Percentiles rank a stretch among this genome's conserved stretches.
Conservation (phyloP, 495 filamentous ascomycete species). For the Lasiosphaeris hirsuta region DNA sequence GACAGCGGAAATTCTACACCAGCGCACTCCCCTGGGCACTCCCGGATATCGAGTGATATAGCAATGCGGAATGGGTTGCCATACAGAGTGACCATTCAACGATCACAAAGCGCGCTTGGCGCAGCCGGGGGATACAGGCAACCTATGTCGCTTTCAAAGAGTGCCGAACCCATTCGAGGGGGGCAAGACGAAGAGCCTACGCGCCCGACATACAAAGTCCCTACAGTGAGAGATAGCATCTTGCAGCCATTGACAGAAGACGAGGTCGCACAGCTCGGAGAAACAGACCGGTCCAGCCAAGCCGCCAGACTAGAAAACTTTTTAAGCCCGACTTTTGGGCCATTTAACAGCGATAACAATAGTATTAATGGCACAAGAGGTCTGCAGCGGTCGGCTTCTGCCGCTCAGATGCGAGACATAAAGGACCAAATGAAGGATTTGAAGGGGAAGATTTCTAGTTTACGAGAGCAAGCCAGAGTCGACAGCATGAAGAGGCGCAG, state of each 20-base stretch:
- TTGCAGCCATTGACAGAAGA: conserved; percentile 42
- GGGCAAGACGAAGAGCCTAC: conserved; percentile 15
- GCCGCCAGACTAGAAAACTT: conserved; percentile 31
- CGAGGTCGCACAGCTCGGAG: conserved; percentile 28
- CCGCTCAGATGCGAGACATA: conserved; percentile 74
- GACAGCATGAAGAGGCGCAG: conserved; percentile 82
- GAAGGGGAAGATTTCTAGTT: conserved; percentile 81
- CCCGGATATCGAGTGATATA: conserved; percentile 44
- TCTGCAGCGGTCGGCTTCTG: conserved; percentile 52
- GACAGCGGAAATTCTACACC: conserved; percentile 20
- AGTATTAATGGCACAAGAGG: conserved; percentile 23
- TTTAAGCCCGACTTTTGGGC: conserved; percentile 39
- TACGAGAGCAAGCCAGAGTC: conserved; percentile 77
- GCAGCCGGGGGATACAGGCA: conserved; percentile 49
- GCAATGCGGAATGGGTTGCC: conserved; percentile 38
- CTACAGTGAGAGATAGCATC: conserved; percentile 20
- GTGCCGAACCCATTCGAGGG: conserved; percentile 34
- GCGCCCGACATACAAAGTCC: conserved; percentile 20
- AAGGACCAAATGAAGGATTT: conserved; percentile 92
- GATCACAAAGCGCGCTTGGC: conserved; percentile 49
- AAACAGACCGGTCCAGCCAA: conserved; percentile 23
- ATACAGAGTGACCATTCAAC: conserved; percentile 31
- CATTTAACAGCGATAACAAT: conserved; percentile 24
- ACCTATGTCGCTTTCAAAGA: conserved; percentile 35
- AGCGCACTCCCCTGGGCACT: conserved; percentile 29